phyloP scores from a whole-genome alignment of 2,329 filamentous ascomycete genomes.

The Aspergillus felis region DNA sequence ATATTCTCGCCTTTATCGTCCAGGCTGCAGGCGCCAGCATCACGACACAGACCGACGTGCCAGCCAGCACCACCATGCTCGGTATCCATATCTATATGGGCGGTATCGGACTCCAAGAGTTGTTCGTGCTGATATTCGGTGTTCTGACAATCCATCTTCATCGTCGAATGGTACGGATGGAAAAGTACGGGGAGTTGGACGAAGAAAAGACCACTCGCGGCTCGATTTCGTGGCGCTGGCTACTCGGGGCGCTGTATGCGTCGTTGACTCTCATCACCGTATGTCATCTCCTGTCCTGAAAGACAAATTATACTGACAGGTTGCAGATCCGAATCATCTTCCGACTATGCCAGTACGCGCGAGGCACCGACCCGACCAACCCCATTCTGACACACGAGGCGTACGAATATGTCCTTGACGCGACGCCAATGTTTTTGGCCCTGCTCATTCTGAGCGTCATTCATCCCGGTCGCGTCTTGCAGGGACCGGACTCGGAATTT shows the following conservation, averaged over 20 bases:
- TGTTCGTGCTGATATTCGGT: constrained; percentile 50
- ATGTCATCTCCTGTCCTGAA: not conserved
- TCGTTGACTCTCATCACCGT: constrained; percentile 49
- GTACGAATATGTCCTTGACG: constrained; percentile 39
- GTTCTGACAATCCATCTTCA: constrained; percentile 50
- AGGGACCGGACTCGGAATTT: constrained; percentile 45
- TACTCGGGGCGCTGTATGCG: constrained; percentile 50
- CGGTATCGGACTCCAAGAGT: constrained; percentile 49
- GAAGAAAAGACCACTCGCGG: not conserved
- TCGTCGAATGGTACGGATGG: constrained; percentile 30
- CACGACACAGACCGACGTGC: not conserved
- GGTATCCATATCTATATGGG: constrained; percentile 28
- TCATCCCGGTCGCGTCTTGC: constrained; percentile 34
- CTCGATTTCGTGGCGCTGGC: constrained; percentile 9
- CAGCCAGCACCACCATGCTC: constrained; percentile 3
- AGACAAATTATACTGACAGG: not conserved
- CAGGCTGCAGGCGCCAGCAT: constrained; percentile 25
- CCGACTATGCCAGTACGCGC: constrained; percentile 58
- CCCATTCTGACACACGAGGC: constrained; percentile 38
- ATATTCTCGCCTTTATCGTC: constrained; percentile 25
- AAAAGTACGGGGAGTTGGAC: constrained; percentile 6
- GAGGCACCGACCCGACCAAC: constrained; percentile 29
- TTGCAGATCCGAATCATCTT: constrained; percentile 49
- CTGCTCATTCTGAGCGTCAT: constrained; percentile 34
- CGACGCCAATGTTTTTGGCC: constrained; percentile 38